A percentile compares a stretch with the other conserved stretches of the same genome.
phyloP scores from a whole-genome alignment of 2,329 filamentous ascomycete species.

The Sporothrix variecibatus region DNA sequence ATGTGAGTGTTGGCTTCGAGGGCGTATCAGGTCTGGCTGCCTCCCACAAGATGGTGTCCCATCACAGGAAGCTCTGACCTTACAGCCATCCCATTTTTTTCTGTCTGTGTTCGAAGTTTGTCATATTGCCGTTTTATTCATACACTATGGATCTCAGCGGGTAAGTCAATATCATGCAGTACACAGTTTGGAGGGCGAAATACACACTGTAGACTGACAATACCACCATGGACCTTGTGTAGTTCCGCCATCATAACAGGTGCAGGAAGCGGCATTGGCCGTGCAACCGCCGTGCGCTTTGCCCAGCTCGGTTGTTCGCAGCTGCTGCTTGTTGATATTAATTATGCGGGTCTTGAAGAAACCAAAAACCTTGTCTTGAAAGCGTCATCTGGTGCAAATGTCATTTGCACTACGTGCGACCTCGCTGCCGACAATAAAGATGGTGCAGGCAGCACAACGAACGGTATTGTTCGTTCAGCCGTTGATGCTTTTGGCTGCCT shows the following conservation, averaged over 20 bases:
- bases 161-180: neutral
- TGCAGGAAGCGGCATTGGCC: neutral
- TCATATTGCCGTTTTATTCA: no score
- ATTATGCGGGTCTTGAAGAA: neutral
- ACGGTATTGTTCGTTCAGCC: neutral
- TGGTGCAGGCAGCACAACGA: no score
- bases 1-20: no score
- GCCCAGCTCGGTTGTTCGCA: neutral
- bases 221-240: no score
- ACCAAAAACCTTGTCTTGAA: neutral
- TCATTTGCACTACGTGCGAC: neutral
- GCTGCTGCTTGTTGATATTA: neutral
- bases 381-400: neutral
- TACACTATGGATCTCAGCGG: neutral
- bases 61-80: no score
- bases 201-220: no score
- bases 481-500: neutral
- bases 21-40: no score
- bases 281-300: neutral
- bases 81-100: no score
- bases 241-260: conserved; percentile 7
- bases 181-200: no score
- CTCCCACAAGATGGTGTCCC: no score
- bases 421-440: neutral
- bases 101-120: no score